phyloP scores from a whole-genome alignment of 208 protist genomes.

The Trypanosomatidae sp. region DNA sequence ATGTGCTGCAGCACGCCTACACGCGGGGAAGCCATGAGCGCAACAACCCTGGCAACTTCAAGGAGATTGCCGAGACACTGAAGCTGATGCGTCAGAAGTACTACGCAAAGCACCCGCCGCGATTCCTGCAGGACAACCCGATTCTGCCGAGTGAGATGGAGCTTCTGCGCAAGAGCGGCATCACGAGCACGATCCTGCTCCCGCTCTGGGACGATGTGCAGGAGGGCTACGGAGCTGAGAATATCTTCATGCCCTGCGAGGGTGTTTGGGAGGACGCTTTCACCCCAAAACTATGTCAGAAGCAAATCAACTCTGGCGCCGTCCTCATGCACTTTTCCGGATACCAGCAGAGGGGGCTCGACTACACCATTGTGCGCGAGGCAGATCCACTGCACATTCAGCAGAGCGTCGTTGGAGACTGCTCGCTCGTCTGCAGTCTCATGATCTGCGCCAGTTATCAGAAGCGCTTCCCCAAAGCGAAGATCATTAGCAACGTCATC shows the following conservation, averaged over 20 bases:
- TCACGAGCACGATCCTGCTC: conserved; percentile 63
- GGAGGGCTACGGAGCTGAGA: conserved; percentile 82
- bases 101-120: conserved; percentile 51
- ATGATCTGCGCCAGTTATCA: conserved; percentile 81
- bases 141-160: conserved; percentile 74
- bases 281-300: conserved; percentile 35
- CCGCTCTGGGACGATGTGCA: conserved; percentile 88
- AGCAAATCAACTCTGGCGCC: conserved; percentile 26
- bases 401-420: conserved; percentile 89
- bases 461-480: conserved; percentile 76
- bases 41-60: conserved; percentile 73
- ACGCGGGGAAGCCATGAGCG: conserved; percentile 44
- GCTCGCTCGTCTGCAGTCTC: conserved; percentile 80
- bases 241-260: conserved; percentile 85
- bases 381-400: conserved; percentile 81
- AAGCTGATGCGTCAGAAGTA: conserved; percentile 52
- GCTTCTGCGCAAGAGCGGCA: conserved; percentile 68
- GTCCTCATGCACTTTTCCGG: conserved; percentile 42
- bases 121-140: conserved; percentile 87
- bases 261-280: conserved; percentile 54
- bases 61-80: conserved; percentile 62
- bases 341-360: conserved; percentile 16
- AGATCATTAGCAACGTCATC: conserved; percentile 87
- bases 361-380: conserved; percentile 53
- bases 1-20: conserved; percentile 83